phyloP scores from a whole-genome alignment of 192 early-diverging fungal species.

The Lobosporangium transversale region DNA sequence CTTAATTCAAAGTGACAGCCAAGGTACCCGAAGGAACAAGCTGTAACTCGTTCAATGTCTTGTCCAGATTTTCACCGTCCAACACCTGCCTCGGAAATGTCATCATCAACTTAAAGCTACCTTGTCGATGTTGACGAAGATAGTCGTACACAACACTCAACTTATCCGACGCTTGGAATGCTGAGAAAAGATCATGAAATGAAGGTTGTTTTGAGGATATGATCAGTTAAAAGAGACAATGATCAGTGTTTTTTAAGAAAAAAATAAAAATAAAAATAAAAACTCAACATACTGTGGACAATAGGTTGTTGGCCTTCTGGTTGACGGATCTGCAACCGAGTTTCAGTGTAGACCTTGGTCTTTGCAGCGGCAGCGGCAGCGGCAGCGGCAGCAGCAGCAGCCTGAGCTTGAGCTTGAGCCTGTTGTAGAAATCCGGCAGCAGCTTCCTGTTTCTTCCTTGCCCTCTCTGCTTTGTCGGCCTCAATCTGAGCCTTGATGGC shows the following conservation, averaged over 20 bases:
- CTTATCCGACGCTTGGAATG: conserved; percentile 68
- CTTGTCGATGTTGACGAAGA: conserved; percentile 57
- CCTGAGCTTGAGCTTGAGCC: conserved; percentile 24
- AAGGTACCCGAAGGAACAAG: conserved; percentile 67
- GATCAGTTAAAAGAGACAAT: no score
- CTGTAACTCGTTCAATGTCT: conserved; percentile 77
- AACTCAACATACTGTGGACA: conserved; percentile 26
- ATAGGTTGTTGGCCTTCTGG: conserved; percentile 55
- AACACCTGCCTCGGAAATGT: conserved; percentile 81
- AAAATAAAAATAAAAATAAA: background rate
- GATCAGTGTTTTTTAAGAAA: no score
- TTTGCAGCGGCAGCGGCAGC: conserved; percentile 31
- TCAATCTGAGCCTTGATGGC: conserved; percentile 84
- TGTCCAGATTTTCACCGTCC: conserved; percentile 62
- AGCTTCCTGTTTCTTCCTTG: conserved; percentile 64
- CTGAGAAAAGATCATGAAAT: conserved; percentile 50
- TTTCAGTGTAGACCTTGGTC: conserved; percentile 76
- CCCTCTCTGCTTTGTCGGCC: conserved; percentile 77
- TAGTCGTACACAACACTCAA: conserved; percentile 70
- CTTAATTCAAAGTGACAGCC: conserved; percentile 53
- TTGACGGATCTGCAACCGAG: conserved; percentile 78
- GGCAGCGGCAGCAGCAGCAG: conserved; percentile 36
- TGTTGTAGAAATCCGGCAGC: conserved; percentile 5
- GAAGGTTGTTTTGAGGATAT: no score
- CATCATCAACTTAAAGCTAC: conserved; percentile 69